A percentile compares a stretch with the other conserved stretches of the same genome.
phyloP scores from a whole-genome alignment of 1,139 yeast species.

The Diutina sp. region DNA sequence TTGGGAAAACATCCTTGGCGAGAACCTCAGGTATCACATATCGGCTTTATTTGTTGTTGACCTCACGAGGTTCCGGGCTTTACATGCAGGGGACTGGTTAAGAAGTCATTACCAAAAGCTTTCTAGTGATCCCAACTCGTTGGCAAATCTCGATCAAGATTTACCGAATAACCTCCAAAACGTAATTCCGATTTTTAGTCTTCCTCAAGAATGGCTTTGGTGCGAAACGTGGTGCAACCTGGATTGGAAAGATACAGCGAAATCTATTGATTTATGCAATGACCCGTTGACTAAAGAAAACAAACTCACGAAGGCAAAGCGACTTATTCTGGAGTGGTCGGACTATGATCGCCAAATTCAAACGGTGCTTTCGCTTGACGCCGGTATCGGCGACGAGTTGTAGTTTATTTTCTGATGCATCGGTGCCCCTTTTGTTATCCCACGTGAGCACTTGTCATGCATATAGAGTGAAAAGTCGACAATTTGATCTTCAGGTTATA shows the following conservation, averaged over 20 bases:
- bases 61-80: conserved; percentile 46
- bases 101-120: conserved; percentile 81
- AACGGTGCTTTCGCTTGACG: background rate
- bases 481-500: too few species aligned
- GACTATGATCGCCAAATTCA: conserved; percentile 31
- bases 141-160: conserved; percentile 83
- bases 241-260: conserved; percentile 45
- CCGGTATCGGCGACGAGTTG: background rate
- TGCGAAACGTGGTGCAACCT: conserved; percentile 91
- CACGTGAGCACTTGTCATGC: background rate
- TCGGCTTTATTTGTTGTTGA: conserved; percentile 81
- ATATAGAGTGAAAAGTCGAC: background rate
- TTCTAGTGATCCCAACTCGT: conserved; percentile 66
- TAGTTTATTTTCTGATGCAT: background rate
- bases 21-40: conserved; percentile 59
- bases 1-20: conserved; percentile 59
- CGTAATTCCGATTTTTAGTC: conserved; percentile 50
- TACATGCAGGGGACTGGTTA: conserved; percentile 65
- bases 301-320: conserved; percentile 57
- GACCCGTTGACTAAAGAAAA: conserved; percentile 74
- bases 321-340: conserved; percentile 72
- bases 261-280: conserved; percentile 73
- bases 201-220: conserved; percentile 84
- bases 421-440: background rate
- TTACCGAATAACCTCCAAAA: conserved; percentile 77